phyloP scores from a whole-genome alignment of 2,329 filamentous ascomycete genomes.

The Exophiala oligosperma region DNA sequence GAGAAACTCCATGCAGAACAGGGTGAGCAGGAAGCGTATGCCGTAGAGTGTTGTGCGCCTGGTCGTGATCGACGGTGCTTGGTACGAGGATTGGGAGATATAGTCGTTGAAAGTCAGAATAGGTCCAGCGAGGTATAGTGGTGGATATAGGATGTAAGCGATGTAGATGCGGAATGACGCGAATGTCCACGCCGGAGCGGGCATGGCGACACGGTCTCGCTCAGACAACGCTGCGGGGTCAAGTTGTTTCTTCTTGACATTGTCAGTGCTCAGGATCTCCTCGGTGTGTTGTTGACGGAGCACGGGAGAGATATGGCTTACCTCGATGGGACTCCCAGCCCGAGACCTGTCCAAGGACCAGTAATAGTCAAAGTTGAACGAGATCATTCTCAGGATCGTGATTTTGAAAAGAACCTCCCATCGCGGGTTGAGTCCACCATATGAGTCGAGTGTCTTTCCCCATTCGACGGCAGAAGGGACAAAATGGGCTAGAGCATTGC shows the following conservation, averaged over 20 bases:
- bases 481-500: constrained; percentile 50
- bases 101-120: constrained; percentile 99
- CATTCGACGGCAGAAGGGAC: constrained; percentile 55
- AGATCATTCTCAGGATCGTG: constrained; percentile 86
- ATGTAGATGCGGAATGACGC: constrained; percentile 80
- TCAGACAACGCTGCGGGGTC: constrained; percentile 86
- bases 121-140: constrained; percentile 87
- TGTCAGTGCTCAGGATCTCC: constrained; percentile 54
- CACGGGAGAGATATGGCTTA: constrained; percentile 50
- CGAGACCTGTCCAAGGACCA: constrained; percentile 72
- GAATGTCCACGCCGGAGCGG: constrained; percentile 70
- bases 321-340: constrained; percentile 72
- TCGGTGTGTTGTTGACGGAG: constrained; percentile 11
- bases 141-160: constrained; percentile 86
- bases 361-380: constrained; percentile 96
- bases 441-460: constrained; percentile 73
- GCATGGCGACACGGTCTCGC: constrained; percentile 76
- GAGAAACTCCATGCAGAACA: constrained; percentile 87
- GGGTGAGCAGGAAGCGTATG: constrained; percentile 74
- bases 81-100: constrained; percentile 79
- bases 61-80: constrained; percentile 67
- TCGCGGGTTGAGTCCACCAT: constrained; percentile 78
- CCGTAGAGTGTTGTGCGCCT: constrained; percentile 77
- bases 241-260: constrained; percentile 92
- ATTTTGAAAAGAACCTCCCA: constrained; percentile 99